Evolutionary conservation across 495 filamentous ascomycete genomes (phyloP), one percentile per base, ranked within the genome.

Genomic region (Cercophora sp.): DNA sequence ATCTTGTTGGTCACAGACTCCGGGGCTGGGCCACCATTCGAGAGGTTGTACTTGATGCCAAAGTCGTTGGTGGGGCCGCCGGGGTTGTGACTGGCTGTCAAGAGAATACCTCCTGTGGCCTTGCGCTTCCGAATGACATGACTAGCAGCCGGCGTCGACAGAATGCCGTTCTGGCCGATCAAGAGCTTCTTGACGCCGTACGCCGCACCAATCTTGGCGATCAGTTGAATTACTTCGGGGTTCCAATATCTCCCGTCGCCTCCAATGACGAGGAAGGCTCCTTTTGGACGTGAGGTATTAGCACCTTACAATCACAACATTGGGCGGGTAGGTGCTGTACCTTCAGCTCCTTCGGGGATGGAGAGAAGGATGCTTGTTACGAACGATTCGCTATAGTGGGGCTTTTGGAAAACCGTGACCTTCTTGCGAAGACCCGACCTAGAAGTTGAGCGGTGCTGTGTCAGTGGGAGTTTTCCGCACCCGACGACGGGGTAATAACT

Each of bases 181-280:
- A 97, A 69, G 15, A 98, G 82, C 84, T 97, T 98, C 87, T 96
- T 96, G 63, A 97, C 93, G 51, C 93, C 94, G 67, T 97, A 98
- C 56, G 91, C 93, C 55, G 88, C 88, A 62, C 89, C 85, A 61
- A 98, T 96, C 79, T 96, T 95, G 57, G 93, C 92, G 68, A 97
- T 96, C 70, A 95, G 75, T 73, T 96, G 91, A 59, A 95, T 86
- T 58, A 91, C 91, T 65, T 96, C 93, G 37, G 89, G 84, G 75
- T 98, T 98, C 82, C 88, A 96, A 80, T 84, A 97, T 51, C 93
- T 88, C 54, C 93, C 93, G 79, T 98, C 93, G 61, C 93, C 93
- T 63, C 91, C 93, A 72, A 98, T 96, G 70, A 98, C 93, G 56
- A 97, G 84, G 75, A 89, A 92, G 34, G 88, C 78, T 55, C 79